These are phyloP conservation scores for Xylariales sp. DNA, from an alignment of 2,329 filamentous ascomycete genomes.

Conservation along the genomic window DNA sequence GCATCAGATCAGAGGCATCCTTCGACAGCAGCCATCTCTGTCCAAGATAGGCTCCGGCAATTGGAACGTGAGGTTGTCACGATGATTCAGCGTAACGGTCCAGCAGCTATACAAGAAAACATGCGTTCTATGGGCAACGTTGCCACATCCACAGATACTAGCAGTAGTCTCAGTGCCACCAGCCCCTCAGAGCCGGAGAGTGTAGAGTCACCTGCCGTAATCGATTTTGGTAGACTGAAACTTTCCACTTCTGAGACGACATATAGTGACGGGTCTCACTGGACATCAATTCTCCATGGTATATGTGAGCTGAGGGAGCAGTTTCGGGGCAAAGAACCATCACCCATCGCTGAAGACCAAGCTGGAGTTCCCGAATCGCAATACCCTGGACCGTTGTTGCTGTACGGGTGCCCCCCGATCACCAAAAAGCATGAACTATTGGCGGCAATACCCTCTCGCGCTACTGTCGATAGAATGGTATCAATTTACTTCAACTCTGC, in stretches of 20 bases:
- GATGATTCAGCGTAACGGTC: background rate
- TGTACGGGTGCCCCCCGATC: conserved; percentile 26
- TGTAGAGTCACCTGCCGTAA: background rate
- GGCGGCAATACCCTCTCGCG: conserved; percentile 26
- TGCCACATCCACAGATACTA: background rate
- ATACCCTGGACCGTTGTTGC: conserved; percentile 13
- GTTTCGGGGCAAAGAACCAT: too few relatives aligned
- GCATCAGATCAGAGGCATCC: background rate
- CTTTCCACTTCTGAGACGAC: background rate
- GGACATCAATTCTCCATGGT: conserved; percentile 5
- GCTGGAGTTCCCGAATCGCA: too few relatives aligned
- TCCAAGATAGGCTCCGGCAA: conserved; percentile 1
- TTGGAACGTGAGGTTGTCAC: background rate
- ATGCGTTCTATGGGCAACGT: background rate
- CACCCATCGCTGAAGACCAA: too few relatives aligned
- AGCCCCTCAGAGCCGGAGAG: background rate
- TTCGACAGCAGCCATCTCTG: background rate
- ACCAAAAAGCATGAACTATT: conserved; percentile 27
- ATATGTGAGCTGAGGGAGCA: background rate
- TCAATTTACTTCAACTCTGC: conserved; percentile 33
- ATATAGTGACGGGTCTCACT: background rate
- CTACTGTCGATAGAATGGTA: conserved; percentile 30
- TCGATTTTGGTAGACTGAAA: background rate
- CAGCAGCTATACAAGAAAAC: background rate
- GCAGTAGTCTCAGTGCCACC: background rate